Percentiles rank a stretch among this genome's conserved stretches.
Conservation (phyloP, 306 rosid species). For the Vigna nakashimae region DNA sequence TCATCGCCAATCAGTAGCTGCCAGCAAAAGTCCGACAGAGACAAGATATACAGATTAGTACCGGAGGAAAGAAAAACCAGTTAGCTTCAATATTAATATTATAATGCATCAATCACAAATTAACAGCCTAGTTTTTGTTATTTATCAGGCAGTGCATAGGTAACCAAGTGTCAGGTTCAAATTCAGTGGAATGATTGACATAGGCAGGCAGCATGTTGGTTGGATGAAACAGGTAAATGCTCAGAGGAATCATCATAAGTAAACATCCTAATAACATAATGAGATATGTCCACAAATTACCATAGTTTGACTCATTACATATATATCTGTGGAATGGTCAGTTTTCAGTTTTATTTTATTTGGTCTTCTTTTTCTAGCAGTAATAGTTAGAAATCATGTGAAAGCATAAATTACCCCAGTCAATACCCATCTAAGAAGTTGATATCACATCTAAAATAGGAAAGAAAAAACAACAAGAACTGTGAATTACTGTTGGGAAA, state of each 20-base stretch:
- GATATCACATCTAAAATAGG: background rate
- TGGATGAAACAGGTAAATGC: background rate
- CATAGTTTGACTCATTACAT: slow-evolving; percentile 8
- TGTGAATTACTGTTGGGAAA: background rate
- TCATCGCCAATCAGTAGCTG: slow-evolving; percentile 57
- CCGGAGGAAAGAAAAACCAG: slow-evolving; percentile 40
- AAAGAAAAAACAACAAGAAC: background rate
- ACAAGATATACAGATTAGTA: slow-evolving; percentile 22
- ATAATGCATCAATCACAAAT: slow-evolving; percentile 1
- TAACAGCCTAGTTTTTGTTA: background rate
- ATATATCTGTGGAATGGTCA: background rate
- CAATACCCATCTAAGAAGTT: slow-evolving; percentile 8
- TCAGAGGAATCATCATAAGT: too few species aligned
- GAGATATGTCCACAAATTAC: background rate
- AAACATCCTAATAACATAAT: background rate
- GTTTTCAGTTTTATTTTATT: background rate
- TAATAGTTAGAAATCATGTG: background rate
- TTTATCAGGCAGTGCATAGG: background rate
- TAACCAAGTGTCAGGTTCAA: background rate
- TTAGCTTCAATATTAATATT: slow-evolving; percentile 3
- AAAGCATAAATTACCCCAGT: background rate
- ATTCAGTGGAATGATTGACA: background rate
- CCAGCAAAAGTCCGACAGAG: slow-evolving; percentile 18
- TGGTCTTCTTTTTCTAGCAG: background rate
- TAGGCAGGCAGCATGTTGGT: background rate